These are phyloP conservation scores for Hippophae rhamnoides DNA, from an alignment of 306 rosid species.

Conservation along the genomic window DNA sequence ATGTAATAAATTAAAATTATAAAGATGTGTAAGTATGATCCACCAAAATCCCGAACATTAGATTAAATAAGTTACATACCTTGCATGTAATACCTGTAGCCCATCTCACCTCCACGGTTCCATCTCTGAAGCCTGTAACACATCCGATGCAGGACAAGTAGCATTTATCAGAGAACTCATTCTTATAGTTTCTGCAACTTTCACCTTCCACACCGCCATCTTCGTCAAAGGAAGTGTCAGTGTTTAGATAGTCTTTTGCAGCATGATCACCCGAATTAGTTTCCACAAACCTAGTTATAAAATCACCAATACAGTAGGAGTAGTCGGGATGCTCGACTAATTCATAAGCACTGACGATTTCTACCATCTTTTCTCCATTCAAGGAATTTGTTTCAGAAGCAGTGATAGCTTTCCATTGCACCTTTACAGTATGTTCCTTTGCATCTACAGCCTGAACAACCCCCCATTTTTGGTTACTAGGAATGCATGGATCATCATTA, in stretches of 20 bases:
- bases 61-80: slow-evolving; percentile 34
- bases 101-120: slow-evolving; percentile 87
- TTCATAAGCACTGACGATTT: slow-evolving; percentile 86
- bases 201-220: slow-evolving; percentile 29
- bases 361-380: slow-evolving; percentile 42
- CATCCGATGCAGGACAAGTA: slow-evolving; percentile 60
- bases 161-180: slow-evolving; percentile 25
- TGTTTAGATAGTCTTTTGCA: slow-evolving; percentile 24
- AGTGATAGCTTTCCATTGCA: slow-evolving; percentile 49
- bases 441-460: slow-evolving; percentile 74
- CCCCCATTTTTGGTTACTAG: slow-evolving; percentile 68
- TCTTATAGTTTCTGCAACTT: slow-evolving; percentile 24
- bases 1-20: too few relatives aligned
- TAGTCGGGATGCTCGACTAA: slow-evolving; percentile 82
- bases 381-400: slow-evolving; percentile 24
- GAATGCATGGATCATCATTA: slow-evolving; percentile 48
- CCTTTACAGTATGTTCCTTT: slow-evolving; percentile 71
- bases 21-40: too few relatives aligned
- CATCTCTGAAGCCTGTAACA: slow-evolving; percentile 57
- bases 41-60: background rate
- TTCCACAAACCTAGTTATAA: slow-evolving; percentile 61
- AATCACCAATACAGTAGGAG: slow-evolving; percentile 67
- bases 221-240: slow-evolving; percentile 21
- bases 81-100: slow-evolving; percentile 58
- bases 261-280: slow-evolving; percentile 42